Evolutionary conservation across 2,329 filamentous ascomycete genomes (phyloP).

Genomic region (Hypoxylon sp.): DNA sequence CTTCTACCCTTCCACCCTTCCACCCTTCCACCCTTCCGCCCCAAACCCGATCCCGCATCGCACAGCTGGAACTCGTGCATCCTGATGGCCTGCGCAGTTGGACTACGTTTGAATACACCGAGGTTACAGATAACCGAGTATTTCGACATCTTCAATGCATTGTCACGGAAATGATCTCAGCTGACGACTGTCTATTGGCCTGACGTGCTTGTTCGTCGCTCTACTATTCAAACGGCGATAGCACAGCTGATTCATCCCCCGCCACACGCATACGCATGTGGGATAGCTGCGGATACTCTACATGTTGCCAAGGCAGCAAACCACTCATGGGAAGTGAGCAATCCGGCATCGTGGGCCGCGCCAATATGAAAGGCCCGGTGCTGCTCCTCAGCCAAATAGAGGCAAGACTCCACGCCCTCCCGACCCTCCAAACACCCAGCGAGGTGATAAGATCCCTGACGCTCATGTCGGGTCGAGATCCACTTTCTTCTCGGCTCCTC

Average conservation of each 20-base stretch:
- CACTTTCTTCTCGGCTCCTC: not conserved
- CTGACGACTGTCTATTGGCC: not conserved
- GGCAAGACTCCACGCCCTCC: no score
- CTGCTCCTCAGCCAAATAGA: not conserved
- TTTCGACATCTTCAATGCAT: not conserved
- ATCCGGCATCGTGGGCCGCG: slow-evolving; percentile 19
- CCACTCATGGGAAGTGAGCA: not conserved
- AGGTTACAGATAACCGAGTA: slow-evolving; percentile 1
- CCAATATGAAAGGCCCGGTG: slow-evolving; percentile 4
- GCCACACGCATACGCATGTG: not conserved
- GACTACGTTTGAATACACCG: no score
- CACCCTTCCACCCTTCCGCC: no score
- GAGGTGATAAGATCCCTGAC: no score
- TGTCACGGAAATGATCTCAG: not conserved
- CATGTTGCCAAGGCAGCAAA: not conserved
- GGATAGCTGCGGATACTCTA: no score
- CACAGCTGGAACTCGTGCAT: no score
- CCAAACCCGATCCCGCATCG: not conserved
- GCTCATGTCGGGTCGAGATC: not conserved
- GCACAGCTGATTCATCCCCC: not conserved
- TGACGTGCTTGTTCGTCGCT: not conserved
- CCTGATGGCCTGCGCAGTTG: no score
- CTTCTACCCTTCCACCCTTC: no score
- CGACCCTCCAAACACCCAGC: no score
- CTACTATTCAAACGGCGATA: not conserved